Evolutionary conservation across 164 flowering plant genomes (phyloP), one percentile per base, ranked within the genome.

Genomic region (Vitis rotundifolia): DNA sequence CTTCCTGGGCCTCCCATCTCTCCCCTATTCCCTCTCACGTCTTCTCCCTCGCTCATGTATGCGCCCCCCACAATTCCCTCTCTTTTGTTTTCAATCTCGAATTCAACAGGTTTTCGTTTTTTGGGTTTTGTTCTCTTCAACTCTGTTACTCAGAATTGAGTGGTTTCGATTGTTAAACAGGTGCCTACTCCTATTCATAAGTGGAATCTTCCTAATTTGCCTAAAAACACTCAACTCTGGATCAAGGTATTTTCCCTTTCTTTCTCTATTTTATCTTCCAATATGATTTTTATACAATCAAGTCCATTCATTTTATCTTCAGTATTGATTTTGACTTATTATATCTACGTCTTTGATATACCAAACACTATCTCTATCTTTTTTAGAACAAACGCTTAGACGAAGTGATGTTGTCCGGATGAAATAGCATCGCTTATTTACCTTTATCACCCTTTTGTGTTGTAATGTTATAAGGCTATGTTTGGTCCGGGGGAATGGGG

Each of bases 121-220:
- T 37, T 37, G 44, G 44, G 44, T 6, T 37, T 37, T 37, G 44
- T 37, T 37, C 44, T 37, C 44, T 37, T 37, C 44, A 37, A 37
- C 7, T 37, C 44, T 37, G 44, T 37, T 37, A 3, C 44, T 37
- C 44, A 16, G 0, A 11, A 11, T 2, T 11, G 28, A n/a, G 54
- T 56, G 49, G n/a, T 19, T 18, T 18, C 51, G 61, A n/a, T 31
- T 59, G 63, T 48, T 29, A 26, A 69, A 63, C 83, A 94, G 98
- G 72, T 89, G 66, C 99, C 99, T 2, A 91, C 99, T 67, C 99
- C 99, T 10, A 90, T 95, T 63, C 99, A 95, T 83, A 88, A 67
- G 68, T 95, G 98, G 99, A 85, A 90, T 72, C 89, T 95, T 47
- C 98, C 96, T 1, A 84, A 86, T 79, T 74, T 93, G 78, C 97